Percentiles rank a stretch among this genome's conserved stretches.
Conservation (phyloP, 345 rosid species). For the Citrus trifoliata region DNA sequence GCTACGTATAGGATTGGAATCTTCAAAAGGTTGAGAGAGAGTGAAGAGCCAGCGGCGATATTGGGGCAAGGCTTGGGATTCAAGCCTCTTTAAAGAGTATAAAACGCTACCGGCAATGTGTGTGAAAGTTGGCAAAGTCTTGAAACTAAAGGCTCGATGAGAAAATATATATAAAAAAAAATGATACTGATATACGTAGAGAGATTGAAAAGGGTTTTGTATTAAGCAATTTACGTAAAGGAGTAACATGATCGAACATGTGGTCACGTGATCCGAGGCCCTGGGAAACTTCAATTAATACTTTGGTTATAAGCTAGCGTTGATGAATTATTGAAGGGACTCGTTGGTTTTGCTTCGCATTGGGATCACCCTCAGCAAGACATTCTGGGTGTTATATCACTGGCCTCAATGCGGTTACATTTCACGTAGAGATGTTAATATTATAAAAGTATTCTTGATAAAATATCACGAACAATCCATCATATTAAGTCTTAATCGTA, state of each 20-base stretch:
- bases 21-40: constrained; percentile 13
- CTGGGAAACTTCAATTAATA: neutral
- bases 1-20: constrained; percentile 9
- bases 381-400: constrained; percentile 23
- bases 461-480: neutral
- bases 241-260: constrained; percentile 2
- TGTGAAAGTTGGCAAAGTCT: constrained; percentile 10
- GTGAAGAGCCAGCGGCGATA: neutral
- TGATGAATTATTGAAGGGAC: neutral
- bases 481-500: neutral
- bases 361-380: constrained; percentile 36
- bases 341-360: constrained; percentile 20
- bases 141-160: constrained; percentile 10
- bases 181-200: neutral
- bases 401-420: neutral
- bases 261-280: constrained; percentile 31
- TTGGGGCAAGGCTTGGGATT: constrained; percentile 7
- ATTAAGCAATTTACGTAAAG: constrained; percentile 30
- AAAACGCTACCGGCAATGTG: constrained; percentile 3
- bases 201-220: constrained; percentile 11
- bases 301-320: constrained; percentile 21
- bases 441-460: neutral
- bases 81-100: constrained; percentile 14
- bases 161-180: no score
- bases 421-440: neutral